Conservation (phyloP, 768 basidiomycete genomes). For the Tulasnella sp. region DNA sequence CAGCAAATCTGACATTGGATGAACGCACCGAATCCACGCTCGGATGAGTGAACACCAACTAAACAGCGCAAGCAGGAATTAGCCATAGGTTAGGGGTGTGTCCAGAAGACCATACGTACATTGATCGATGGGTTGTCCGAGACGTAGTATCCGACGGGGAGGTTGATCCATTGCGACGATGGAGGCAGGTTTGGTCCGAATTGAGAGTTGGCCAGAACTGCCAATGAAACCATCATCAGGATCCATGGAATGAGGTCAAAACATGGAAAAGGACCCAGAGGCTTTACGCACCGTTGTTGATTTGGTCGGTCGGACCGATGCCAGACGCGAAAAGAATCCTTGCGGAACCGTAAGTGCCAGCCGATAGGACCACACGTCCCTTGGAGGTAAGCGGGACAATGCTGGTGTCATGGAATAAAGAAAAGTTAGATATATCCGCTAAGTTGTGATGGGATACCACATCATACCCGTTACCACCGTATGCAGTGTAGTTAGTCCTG, state of each 20-base stretch:
- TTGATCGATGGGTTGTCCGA: conserved; percentile 58
- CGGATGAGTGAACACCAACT: conserved; percentile 52
- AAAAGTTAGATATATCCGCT: background rate
- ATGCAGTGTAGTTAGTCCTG: conserved; percentile 46
- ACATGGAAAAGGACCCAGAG: no score
- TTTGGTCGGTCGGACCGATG: conserved; percentile 47
- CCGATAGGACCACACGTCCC: conserved; percentile 52
- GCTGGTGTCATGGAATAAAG: conserved; percentile 20
- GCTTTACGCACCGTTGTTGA: background rate
- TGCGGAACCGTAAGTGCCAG: conserved; percentile 41
- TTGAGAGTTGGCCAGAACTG: conserved; percentile 38
- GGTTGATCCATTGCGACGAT: conserved; percentile 41
- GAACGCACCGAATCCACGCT: conserved; percentile 33
- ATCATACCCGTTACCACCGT: conserved; percentile 37
- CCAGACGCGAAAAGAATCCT: conserved; percentile 12
- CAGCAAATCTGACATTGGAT: background rate
- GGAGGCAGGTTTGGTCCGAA: conserved; percentile 42
- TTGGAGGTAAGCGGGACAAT: conserved; percentile 42
- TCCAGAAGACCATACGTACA: no score
- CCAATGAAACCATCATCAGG: background rate
- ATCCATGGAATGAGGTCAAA: no score
- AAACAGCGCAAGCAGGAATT: background rate
- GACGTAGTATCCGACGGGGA: conserved; percentile 45
- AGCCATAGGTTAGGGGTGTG: no score
- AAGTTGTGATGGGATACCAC: background rate